A percentile compares a stretch with the other conserved stretches of the same genome.
Conservation (phyloP, 2,329 filamentous ascomycete species). For the Albifimbria verrucaria region DNA sequence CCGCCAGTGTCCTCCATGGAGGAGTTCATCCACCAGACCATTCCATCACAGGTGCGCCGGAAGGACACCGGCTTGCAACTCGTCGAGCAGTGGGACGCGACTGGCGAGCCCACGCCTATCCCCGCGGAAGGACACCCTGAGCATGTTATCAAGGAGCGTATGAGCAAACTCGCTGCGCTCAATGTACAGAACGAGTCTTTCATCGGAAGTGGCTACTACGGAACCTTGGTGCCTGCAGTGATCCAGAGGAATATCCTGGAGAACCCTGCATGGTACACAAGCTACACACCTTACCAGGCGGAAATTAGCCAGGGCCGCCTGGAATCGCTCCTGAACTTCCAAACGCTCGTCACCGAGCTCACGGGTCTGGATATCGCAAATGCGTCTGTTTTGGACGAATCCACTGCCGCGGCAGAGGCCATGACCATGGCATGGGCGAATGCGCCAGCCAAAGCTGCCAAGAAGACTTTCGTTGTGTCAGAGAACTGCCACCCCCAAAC, state of each 20-base stretch:
- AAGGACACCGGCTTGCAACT: constrained; percentile 21
- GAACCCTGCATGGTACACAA: constrained; percentile 95
- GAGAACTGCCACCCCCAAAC: constrained; percentile 83
- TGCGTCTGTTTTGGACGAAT: constrained; percentile 86
- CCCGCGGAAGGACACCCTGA: constrained; percentile 21
- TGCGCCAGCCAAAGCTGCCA: constrained; percentile 67
- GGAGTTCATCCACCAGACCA: constrained; percentile 78
- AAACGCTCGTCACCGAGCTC: constrained; percentile 86
- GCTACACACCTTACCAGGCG: constrained; percentile 95
- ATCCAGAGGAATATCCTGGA: constrained; percentile 92
- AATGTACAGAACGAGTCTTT: constrained; percentile 58
- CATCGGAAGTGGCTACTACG: constrained; percentile 86
- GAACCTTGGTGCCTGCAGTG: constrained; percentile 78
- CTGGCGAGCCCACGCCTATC: constrained; percentile 15
- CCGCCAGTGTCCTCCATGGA: constrained; percentile 73
- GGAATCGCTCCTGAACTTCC: constrained; percentile 91
- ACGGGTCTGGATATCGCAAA: constrained; percentile 86
- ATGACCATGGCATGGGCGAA: constrained; percentile 81
- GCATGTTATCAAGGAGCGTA: constrained; percentile 40
- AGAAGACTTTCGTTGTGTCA: constrained; percentile 82
- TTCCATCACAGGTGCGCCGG: constrained; percentile 66
- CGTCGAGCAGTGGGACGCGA: constrained; percentile 24
- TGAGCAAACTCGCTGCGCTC: constrained; percentile 49
- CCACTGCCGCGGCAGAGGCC: constrained; percentile 88
- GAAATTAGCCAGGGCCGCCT: constrained; percentile 94